Conservation (phyloP, 768 basidiomycete genomes). For the Lactarius pseudohatsudake region DNA sequence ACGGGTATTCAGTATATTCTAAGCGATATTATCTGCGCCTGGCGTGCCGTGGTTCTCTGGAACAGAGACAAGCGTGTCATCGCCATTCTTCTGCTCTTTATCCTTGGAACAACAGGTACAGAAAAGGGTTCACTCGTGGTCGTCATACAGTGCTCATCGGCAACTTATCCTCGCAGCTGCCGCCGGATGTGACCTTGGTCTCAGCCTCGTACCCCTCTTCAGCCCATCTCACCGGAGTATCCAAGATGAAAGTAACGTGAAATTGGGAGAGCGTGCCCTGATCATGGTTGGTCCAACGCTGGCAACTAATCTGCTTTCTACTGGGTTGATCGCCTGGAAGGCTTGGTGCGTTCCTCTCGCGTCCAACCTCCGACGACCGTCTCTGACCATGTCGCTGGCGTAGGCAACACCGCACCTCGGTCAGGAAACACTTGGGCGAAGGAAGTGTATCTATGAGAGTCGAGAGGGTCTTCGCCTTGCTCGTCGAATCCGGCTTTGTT, state of each 20-base stretch:
- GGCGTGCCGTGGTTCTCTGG: constrained; percentile 24
- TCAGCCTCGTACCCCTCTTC: constrained; percentile 9
- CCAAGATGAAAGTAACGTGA: not conserved
- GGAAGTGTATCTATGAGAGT: constrained; percentile 13
- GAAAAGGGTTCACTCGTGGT: not conserved
- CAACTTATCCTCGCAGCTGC: not conserved
- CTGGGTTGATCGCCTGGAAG: constrained; percentile 23
- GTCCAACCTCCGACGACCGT: not conserved
- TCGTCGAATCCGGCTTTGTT: constrained; percentile 22
- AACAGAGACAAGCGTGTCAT: constrained; percentile 20
- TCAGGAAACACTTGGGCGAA: constrained; percentile 16
- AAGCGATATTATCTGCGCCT: constrained; percentile 24
- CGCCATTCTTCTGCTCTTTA: constrained; percentile 18
- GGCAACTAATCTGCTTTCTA: constrained; percentile 21
- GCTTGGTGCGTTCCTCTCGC: constrained; percentile 10
- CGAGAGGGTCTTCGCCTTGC: constrained; percentile 21
- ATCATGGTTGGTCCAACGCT: constrained; percentile 20
- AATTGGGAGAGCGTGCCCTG: constrained; percentile 8
- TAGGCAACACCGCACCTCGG: constrained; percentile 17
- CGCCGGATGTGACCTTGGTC: constrained; percentile 14
- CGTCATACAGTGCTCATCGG: not conserved
- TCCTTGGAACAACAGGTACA: constrained; percentile 12
- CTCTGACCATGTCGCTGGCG: not conserved
- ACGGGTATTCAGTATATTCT: constrained; percentile 14
- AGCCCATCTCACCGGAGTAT: constrained; percentile 14